Percentiles rank a stretch among this genome's conserved stretches.
phyloP scores from a whole-genome alignment of 1,284 basidiomycete genomes.

The Exobasidium cylindrosporum region DNA sequence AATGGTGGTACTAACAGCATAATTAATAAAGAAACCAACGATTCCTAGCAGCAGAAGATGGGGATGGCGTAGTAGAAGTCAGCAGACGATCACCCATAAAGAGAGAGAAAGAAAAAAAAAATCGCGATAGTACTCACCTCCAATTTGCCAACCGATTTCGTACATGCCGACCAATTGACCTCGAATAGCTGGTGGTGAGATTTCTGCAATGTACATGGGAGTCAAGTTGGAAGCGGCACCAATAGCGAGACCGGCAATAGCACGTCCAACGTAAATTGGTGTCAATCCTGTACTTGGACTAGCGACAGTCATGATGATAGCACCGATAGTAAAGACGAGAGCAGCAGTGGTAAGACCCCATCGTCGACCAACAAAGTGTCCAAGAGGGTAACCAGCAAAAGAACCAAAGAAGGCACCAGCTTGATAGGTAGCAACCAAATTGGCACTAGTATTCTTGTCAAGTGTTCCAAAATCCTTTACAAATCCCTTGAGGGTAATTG shows the following conservation, averaged over 20 bases:
- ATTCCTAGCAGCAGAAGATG: background rate
- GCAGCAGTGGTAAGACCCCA: slow-evolving; percentile 32
- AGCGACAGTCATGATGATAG: slow-evolving; percentile 40
- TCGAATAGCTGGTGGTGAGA: slow-evolving; percentile 58
- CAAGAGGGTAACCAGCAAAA: slow-evolving; percentile 29
- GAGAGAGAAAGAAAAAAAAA: too few relatives aligned
- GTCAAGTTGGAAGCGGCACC: slow-evolving; percentile 49
- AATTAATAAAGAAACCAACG: slow-evolving; percentile 46
- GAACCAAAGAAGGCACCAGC: slow-evolving; percentile 54
- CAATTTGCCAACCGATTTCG: slow-evolving; percentile 58
- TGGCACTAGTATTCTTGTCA: slow-evolving; percentile 55
- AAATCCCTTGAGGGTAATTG: slow-evolving; percentile 59
- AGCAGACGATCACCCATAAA: too few relatives aligned
- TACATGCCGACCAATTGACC: slow-evolving; percentile 61
- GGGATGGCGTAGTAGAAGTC: background rate
- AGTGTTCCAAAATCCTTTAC: slow-evolving; percentile 58
- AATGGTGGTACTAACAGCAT: slow-evolving; percentile 59
- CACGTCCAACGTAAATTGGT: slow-evolving; percentile 53
- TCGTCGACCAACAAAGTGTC: slow-evolving; percentile 27
- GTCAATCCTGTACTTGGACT: slow-evolving; percentile 25
- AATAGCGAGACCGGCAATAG: slow-evolving; percentile 57
- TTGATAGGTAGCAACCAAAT: slow-evolving; percentile 61
- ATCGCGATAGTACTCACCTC: slow-evolving; percentile 27
- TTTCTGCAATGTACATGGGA: slow-evolving; percentile 57
- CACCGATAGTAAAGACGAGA: slow-evolving; percentile 45